Conservation (phyloP, 2,329 filamentous ascomycete genomes). For the Teratosphaeria epicoccoides region DNA sequence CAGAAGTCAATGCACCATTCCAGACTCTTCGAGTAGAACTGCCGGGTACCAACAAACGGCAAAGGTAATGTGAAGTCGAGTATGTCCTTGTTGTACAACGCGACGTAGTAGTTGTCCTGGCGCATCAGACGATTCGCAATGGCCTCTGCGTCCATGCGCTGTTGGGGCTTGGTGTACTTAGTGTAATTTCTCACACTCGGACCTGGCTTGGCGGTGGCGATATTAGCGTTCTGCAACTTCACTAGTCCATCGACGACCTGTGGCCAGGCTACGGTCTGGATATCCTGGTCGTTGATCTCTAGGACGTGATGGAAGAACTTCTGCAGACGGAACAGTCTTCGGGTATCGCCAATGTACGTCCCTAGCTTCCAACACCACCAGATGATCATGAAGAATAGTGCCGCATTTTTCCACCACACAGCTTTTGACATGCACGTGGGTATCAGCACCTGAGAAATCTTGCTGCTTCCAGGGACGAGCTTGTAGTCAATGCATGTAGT, state of each 20-base stretch:
- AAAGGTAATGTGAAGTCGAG: slow-evolving; percentile 76
- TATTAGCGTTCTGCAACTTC: slow-evolving; percentile 71
- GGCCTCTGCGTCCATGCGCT: slow-evolving; percentile 88
- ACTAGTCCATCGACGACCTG: slow-evolving; percentile 79
- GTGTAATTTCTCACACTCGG: slow-evolving; percentile 51
- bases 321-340: slow-evolving; percentile 63
- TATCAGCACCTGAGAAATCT: slow-evolving; percentile 51
- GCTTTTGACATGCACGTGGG: slow-evolving; percentile 61
- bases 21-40: slow-evolving; percentile 78
- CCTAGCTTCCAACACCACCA: slow-evolving; percentile 76
- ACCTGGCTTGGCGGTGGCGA: slow-evolving; percentile 63
- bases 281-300: slow-evolving; percentile 72
- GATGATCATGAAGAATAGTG: slow-evolving; percentile 74
- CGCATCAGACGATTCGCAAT: slow-evolving; percentile 96
- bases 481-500: slow-evolving; percentile 77
- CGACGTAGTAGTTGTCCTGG: slow-evolving; percentile 92
- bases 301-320: slow-evolving; percentile 79
- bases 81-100: slow-evolving; percentile 93
- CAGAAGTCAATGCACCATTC: slow-evolving; percentile 88
- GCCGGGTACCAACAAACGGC: slow-evolving; percentile 67
- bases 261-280: slow-evolving; percentile 92
- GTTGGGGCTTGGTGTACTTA: slow-evolving; percentile 46
- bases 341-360: slow-evolving; percentile 61
- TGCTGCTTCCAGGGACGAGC: slow-evolving; percentile 56
- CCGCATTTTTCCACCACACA: slow-evolving; percentile 67